Evolutionary conservation across 805 yeast species (phyloP).

Genomic region (Candida oleophila): DNA sequence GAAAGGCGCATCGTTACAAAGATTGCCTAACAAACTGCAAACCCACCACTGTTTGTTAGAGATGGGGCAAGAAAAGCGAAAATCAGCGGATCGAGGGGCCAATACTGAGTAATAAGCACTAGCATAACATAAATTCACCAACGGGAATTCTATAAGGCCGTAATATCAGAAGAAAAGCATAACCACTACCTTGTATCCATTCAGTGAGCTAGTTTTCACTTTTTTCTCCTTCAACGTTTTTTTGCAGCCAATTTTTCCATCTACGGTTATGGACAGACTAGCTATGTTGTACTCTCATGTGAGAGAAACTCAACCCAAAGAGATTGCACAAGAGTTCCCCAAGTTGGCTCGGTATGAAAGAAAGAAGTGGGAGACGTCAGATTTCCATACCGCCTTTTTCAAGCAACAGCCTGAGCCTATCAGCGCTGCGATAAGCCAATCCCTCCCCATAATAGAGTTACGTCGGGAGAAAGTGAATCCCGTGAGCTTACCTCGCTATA

Average conservation of each 20-base stretch:
- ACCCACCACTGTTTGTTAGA: background rate
- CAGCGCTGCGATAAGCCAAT: background rate
- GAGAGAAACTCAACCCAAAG: conserved; percentile 4
- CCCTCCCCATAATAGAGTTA: background rate
- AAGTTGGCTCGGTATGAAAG: conserved; percentile 14
- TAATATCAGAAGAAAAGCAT: too few species aligned
- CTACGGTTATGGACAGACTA: conserved; percentile 14
- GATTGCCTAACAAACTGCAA: background rate
- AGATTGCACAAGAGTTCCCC: conserved; percentile 16
- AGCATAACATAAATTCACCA: background rate
- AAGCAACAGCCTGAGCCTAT: background rate
- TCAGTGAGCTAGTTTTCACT: too few species aligned
- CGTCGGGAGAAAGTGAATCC: background rate
- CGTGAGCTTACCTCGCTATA: background rate
- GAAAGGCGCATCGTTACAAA: background rate
- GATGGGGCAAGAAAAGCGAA: background rate
- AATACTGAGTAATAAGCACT: background rate
- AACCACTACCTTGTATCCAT: too few species aligned
- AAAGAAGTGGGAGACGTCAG: conserved; percentile 8
- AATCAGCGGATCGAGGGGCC: background rate
- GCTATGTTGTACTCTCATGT: conserved; percentile 19
- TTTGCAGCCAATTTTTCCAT: conserved; percentile 3
- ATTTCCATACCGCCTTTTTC: conserved; percentile 2
- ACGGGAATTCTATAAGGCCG: too few species aligned
- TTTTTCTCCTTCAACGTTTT: background rate